Base-by-base conservation (phyloP, 1,139 yeast genomes). In the Saccharomyces hybrid region DNA sequence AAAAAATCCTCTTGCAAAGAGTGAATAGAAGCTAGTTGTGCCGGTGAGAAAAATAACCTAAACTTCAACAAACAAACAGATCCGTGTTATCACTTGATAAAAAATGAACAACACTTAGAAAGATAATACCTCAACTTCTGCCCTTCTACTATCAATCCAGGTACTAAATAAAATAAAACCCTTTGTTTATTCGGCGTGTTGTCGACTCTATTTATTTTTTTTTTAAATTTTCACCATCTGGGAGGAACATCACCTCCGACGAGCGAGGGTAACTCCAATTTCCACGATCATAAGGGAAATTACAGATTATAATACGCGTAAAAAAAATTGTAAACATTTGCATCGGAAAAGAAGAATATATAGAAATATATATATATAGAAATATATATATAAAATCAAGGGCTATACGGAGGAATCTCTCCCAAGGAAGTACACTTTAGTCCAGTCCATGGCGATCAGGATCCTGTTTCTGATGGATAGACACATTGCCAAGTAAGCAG, bases 401-500 rank as follows among this genome's bases (percentile, higher is more conserved):
- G n/a, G 4, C 58, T 56, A 66, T 49, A 65, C 69, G 44, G 85
- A 80, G 54, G 82, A 79, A 71, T 89, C 96, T 75, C 98, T 87
- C 57, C 98, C 98, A 69, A 90, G 88, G 67, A 89, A 72, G 66
- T 84, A 80, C 58, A 88, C 86, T 78, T 89, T 90, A 62, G 82
- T 68, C 97, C 97, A 90, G 71, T 91, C 97, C 67, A 86, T 75
- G 61, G 83, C 80, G 56, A 90, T 95, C 69, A 89, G 79, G 61
- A 88, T 76, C 79, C 88, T 91, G 78, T 88, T 89, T 75, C 90
- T 84, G 66, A 86, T 83, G 53, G 95, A 84, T 71, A 91, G 83
- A 74, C 95, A 87, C 96, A 90, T 90, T 73, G 88, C 83, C 64
- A 91, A 81, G 74, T 91, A 90, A 49, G 96, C 95, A 41, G 91